These are phyloP conservation scores for Beauveria sp. DNA, from an alignment of 2,329 filamentous ascomycete genomes.

Conservation along the genomic window DNA sequence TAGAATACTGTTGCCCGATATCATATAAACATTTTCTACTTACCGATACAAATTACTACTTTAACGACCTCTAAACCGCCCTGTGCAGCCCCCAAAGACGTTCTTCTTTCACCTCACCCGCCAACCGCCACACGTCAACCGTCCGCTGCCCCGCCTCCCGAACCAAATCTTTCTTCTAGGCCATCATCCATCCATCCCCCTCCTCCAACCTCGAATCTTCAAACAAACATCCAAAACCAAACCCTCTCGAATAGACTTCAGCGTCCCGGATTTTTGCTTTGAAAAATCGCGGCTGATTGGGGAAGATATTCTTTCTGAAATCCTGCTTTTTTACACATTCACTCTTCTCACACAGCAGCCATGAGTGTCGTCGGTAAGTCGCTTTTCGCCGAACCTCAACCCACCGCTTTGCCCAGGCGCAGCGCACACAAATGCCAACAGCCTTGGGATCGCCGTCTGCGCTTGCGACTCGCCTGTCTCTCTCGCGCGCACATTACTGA, in stretches of 20 bases:
- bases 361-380: slow-evolving; percentile 51
- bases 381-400: slow-evolving; percentile 4
- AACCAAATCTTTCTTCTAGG: slow-evolving; percentile 1
- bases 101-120: neutral
- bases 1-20: neutral
- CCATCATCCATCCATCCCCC: neutral
- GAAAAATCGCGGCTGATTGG: slow-evolving; percentile 8
- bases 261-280: neutral
- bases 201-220: slow-evolving; percentile 4
- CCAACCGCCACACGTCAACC: neutral
- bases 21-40: neutral
- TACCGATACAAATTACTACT: neutral
- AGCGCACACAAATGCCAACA: neutral
- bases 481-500: neutral
- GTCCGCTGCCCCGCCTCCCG: neutral
- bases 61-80: neutral
- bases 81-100: neutral
- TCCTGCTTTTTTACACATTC: slow-evolving; percentile 9
- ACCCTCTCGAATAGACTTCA: neutral
- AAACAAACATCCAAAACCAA: neutral
- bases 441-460: neutral
- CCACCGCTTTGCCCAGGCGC: slow-evolving; percentile 2
- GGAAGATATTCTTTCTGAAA: neutral
- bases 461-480: neutral
- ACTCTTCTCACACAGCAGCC: slow-evolving; percentile 25